Evolutionary conservation across 2,329 filamentous ascomycete genomes (phyloP).

Genomic region (Neonectria sp.): DNA sequence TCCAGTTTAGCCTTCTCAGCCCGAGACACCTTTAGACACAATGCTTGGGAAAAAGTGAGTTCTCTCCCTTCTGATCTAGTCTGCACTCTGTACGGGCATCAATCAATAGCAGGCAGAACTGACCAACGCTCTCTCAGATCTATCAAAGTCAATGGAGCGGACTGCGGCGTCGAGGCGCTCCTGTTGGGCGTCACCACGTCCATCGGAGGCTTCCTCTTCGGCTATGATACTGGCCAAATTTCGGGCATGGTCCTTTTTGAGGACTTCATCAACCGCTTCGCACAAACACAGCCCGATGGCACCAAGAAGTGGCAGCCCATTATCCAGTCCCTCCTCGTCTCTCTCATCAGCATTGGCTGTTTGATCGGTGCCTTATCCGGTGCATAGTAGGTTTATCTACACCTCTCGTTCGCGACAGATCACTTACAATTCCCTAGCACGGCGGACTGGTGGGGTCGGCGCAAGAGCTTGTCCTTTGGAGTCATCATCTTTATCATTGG

Average conservation of each 20-base stretch:
- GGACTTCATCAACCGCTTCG: constrained; percentile 72
- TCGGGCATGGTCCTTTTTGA: constrained; percentile 65
- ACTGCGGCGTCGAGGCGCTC: constrained; percentile 58
- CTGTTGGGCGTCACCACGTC: constrained; percentile 67
- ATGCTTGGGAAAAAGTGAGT: constrained; percentile 47
- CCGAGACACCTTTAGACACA: constrained; percentile 34
- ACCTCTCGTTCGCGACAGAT: neutral
- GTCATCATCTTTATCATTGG: constrained; percentile 74
- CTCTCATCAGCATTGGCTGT: constrained; percentile 69
- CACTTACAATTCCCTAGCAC: constrained; percentile 53
- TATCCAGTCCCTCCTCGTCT: constrained; percentile 67
- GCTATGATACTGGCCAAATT: constrained; percentile 75
- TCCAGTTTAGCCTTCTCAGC: constrained; percentile 14
- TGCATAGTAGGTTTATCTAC: constrained; percentile 56
- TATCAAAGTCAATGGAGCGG: constrained; percentile 59
- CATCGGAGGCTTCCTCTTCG: constrained; percentile 74
- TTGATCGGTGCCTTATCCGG: constrained; percentile 68
- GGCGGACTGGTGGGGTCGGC: constrained; percentile 71
- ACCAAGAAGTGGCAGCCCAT: constrained; percentile 57
- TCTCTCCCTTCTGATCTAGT: neutral
- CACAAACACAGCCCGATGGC: constrained; percentile 58
- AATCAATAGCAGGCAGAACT: constrained; percentile 6
- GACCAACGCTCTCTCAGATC: constrained; percentile 48
- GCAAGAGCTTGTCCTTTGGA: constrained; percentile 67
- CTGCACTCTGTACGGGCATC: neutral